Conservation (phyloP, 192 early-diverging fungal species). For the Backusella luteola region DNA sequence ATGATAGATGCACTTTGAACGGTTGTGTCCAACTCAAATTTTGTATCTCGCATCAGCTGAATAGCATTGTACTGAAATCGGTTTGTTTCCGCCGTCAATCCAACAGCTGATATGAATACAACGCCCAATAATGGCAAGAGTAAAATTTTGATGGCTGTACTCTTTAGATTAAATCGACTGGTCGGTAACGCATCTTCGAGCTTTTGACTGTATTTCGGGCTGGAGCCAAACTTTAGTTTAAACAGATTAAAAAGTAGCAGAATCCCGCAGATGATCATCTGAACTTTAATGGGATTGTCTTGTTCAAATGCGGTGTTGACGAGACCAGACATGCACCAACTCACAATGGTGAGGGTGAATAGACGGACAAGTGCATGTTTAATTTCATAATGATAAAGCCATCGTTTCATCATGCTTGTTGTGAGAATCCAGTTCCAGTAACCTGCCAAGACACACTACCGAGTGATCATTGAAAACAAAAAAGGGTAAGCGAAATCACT, state of each 20-base stretch:
- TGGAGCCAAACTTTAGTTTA: conserved; percentile 31
- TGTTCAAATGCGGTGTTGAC: conserved; percentile 44
- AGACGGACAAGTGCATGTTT: conserved; percentile 51
- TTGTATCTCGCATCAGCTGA: conserved; percentile 24
- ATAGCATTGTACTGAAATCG: conserved; percentile 38
- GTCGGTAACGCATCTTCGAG: conserved; percentile 24
- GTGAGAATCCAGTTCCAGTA: conserved; percentile 57
- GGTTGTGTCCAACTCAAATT: conserved; percentile 24
- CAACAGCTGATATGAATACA: conserved; percentile 48
- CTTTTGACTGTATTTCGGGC: conserved; percentile 38
- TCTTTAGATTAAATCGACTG: conserved; percentile 34
- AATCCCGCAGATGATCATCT: conserved; percentile 51
- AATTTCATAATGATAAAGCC: conserved; percentile 59
- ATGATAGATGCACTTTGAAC: conserved; percentile 26
- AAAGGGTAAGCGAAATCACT: background rate
- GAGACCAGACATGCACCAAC: conserved; percentile 51
- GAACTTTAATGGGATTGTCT: conserved; percentile 50
- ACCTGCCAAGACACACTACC: conserved; percentile 55
- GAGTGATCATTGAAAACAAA: background rate
- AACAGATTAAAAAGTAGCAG: conserved; percentile 41
- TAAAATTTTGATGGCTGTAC: conserved; percentile 35
- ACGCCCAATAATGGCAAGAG: conserved; percentile 50
- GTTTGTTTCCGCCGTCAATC: conserved; percentile 41
- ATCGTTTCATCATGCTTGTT: conserved; percentile 55
- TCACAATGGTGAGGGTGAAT: conserved; percentile 50